A percentile compares a stretch with the other conserved stretches of the same genome.
Evolutionary conservation across 352 stramenopile genomes (phyloP).

Genomic region (Pythium diclinum): DNA sequence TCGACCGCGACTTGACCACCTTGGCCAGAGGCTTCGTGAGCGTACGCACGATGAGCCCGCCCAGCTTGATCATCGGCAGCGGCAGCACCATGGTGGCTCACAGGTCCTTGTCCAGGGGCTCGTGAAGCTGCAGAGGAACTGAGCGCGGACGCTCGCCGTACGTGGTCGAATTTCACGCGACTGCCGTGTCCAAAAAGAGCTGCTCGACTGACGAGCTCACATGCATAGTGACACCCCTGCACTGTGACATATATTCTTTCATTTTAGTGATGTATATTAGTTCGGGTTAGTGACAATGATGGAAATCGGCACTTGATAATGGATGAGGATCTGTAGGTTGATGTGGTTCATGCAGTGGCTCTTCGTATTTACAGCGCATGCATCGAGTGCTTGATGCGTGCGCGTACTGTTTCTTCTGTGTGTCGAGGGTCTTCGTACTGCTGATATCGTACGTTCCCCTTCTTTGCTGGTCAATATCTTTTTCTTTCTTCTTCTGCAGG

Average conservation of each 20-base stretch:
- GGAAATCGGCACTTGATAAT: background rate
- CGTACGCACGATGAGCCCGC: constrained; percentile 74
- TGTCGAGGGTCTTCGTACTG: background rate
- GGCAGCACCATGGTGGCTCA: constrained; percentile 29
- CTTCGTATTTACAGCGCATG: background rate
- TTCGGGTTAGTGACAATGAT: too few relatives aligned
- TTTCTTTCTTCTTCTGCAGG: too few relatives aligned
- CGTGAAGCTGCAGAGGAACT: too few relatives aligned
- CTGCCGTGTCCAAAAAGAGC: too few relatives aligned
- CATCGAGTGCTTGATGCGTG: background rate
- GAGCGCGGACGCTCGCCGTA: too few relatives aligned
- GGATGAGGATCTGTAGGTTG: background rate
- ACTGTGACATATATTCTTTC: too few relatives aligned
- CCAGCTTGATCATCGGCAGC: constrained; percentile 84
- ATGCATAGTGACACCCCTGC: too few relatives aligned
- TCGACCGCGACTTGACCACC: constrained; percentile 87
- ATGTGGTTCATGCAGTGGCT: background rate
- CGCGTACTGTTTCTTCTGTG: background rate
- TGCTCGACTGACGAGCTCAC: too few relatives aligned
- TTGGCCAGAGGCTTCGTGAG: constrained; percentile 88
- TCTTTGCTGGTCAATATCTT: too few relatives aligned
- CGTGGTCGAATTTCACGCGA: too few relatives aligned
- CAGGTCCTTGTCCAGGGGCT: too few relatives aligned
- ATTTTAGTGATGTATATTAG: too few relatives aligned
- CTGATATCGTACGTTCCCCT: background rate